Evolutionary conservation across 345 rosid species (phyloP).

Genomic region (Pistacia vera): DNA sequence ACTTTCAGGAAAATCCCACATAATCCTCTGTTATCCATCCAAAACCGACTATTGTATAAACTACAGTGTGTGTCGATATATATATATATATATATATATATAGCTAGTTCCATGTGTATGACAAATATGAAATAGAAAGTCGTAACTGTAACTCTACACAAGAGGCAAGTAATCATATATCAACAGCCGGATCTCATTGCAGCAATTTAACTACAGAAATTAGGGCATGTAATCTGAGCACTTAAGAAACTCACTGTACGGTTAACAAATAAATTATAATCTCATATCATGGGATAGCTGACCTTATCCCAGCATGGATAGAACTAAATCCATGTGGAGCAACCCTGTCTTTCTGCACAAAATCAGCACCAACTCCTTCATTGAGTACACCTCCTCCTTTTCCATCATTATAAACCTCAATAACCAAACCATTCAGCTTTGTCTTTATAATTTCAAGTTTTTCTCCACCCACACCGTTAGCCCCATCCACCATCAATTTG

Average conservation of each 20-base stretch:
- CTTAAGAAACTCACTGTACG: not conserved
- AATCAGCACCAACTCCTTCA: slow-evolving; percentile 96
- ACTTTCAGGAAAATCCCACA: not conserved
- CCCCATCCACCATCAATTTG: slow-evolving; percentile 78
- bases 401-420: slow-evolving; percentile 81
- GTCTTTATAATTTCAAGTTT: slow-evolving; percentile 61
- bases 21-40: slow-evolving; percentile 1
- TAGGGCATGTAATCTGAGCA: not conserved
- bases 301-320: slow-evolving; percentile 64
- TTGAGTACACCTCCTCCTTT: slow-evolving; percentile 77
- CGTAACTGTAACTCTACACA: not conserved
- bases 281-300: slow-evolving; percentile 23
- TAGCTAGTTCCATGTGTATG: not conserved
- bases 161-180: not conserved
- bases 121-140: not conserved
- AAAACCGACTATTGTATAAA: not conserved
- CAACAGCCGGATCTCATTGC: not conserved
- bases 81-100: too few relatives aligned
- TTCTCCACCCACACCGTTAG: slow-evolving; percentile 92
- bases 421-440: slow-evolving; percentile 46
- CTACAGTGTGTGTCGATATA: not conserved
- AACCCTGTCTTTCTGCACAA: slow-evolving; percentile 94
- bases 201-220: not conserved
- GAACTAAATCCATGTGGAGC: slow-evolving; percentile 67
- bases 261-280: slow-evolving; percentile 4